Evolutionary conservation across 148 eudicot species (phyloP), one percentile per base, ranked within the genome.

Genomic region (Vaccinium macrocarpon): DNA sequence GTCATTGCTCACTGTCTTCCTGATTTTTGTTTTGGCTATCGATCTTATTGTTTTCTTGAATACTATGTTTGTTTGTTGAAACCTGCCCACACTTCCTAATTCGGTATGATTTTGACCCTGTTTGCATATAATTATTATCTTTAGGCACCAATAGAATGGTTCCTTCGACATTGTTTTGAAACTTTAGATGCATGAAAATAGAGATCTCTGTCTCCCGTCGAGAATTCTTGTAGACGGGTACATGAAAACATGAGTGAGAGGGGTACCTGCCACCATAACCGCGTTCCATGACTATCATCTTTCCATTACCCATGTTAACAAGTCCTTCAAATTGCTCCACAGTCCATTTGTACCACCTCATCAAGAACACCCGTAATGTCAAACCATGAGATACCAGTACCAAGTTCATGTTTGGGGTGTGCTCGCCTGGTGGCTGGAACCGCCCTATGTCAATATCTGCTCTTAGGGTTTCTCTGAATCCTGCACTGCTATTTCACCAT

Each of bases 281-380:
- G 81, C 88, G 86, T 86, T 91, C 91, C 93, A 91, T 89, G 16
- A 91, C 90, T 27, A 91, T 59, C 87, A 89, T 88, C 38, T 82
- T 84, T 53, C 88, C 91, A 71, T 88, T 91, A 2, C 80, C 82
- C 76, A 91, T 80, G 72, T 89, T 91, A 29, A 80, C 50, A 8
- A 91, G 93, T 59, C 93, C 87, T 83, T 91, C 90, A 73, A 91
- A 91, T 77, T 91, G 93, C 35, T 87, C 85, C 23, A 87, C 89
- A 1, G 89, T 91, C 93, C 93, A 91, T 86, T 91, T 91, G 76
- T 91, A 91, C 91, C 93, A 91, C 61, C 93, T 88, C 91, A 88
- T 91, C 79, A 91, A 49, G 88, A 91, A 91, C 56, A 90, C 90
- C 15, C 91, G 56, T 76, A 89, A 29, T 2, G 93, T 87, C 49